Conservation (phyloP, 345 rosid genomes). For the Moricandia arvensis region DNA sequence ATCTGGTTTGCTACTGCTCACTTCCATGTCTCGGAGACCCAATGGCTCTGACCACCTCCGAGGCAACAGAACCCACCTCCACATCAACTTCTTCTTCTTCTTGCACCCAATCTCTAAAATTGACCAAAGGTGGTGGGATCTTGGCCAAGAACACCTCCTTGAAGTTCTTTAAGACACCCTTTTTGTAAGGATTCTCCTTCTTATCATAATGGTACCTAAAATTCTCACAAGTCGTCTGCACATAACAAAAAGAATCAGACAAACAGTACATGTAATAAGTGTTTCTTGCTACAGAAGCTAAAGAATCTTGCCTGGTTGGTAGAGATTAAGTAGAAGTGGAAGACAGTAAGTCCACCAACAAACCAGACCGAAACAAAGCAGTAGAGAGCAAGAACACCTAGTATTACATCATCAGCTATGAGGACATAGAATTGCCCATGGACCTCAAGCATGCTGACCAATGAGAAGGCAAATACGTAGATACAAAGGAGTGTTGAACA, state of each 20-base stretch:
- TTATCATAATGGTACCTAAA: constrained; percentile 69
- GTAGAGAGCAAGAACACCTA: constrained; percentile 46
- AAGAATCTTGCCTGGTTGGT: constrained; percentile 62
- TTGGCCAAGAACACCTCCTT: constrained; percentile 53
- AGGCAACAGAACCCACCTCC: constrained; percentile 31
- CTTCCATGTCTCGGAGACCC: constrained; percentile 38
- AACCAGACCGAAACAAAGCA: constrained; percentile 73
- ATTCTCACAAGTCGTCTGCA: constrained; percentile 75
- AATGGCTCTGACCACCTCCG: constrained; percentile 34
- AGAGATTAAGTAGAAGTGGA: constrained; percentile 66
- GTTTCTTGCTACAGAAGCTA: neutral
- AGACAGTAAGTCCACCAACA: constrained; percentile 72
- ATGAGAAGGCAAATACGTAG: constrained; percentile 62
- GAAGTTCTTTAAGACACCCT: constrained; percentile 43
- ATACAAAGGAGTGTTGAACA: constrained; percentile 63
- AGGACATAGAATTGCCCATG: constrained; percentile 35
- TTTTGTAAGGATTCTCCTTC: constrained; percentile 60
- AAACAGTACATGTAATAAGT: neutral
- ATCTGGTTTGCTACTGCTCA: constrained; percentile 30
- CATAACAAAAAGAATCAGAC: constrained; percentile 13
- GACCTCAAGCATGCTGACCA: constrained; percentile 55
- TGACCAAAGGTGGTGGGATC: constrained; percentile 50
- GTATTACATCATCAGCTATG: constrained; percentile 46
- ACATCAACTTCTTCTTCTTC: constrained; percentile 36
- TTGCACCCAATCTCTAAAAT: constrained; percentile 52